phyloP scores from a whole-genome alignment of 345 rosid genomes.

The Sonneratia alba region DNA sequence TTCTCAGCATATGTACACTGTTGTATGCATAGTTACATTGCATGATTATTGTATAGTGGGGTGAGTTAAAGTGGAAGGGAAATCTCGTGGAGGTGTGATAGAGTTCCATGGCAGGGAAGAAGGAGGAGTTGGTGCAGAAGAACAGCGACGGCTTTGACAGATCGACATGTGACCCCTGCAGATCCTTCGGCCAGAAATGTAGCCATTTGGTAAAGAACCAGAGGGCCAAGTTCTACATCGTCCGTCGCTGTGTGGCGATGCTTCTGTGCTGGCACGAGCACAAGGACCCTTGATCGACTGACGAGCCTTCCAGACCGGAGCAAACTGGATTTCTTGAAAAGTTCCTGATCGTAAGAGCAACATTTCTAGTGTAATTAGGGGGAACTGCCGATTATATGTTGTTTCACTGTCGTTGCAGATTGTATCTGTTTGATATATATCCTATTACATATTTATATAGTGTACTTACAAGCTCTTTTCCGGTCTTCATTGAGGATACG shows the following conservation, averaged over 20 bases:
- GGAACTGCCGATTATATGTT: neutral
- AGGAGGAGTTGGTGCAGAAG: neutral
- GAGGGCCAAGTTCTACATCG: conserved; percentile 19
- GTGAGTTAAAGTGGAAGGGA: neutral
- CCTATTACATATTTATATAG: neutral
- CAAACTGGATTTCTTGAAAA: too few relatives aligned
- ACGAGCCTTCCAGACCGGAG: neutral
- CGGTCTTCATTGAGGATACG: neutral
- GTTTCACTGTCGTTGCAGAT: neutral
- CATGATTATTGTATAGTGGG: neutral
- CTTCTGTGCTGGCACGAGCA: conserved; percentile 22
- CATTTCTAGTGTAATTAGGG: neutral
- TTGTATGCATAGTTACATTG: neutral
- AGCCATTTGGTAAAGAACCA: conserved; percentile 19
- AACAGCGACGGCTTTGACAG: neutral
- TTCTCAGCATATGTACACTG: neutral
- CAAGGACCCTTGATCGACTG: conserved; percentile 1
- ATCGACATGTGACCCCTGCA: conserved; percentile 7
- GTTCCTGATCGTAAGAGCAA: neutral
- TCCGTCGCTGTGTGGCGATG: conserved; percentile 22
- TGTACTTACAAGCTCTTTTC: neutral
- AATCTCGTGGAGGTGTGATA: neutral
- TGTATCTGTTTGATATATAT: neutral
- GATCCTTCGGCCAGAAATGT: conserved; percentile 16
- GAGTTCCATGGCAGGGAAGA: neutral